phyloP scores from a whole-genome alignment of 495 filamentous ascomycete species.

The Venustampulla echinocandica region DNA sequence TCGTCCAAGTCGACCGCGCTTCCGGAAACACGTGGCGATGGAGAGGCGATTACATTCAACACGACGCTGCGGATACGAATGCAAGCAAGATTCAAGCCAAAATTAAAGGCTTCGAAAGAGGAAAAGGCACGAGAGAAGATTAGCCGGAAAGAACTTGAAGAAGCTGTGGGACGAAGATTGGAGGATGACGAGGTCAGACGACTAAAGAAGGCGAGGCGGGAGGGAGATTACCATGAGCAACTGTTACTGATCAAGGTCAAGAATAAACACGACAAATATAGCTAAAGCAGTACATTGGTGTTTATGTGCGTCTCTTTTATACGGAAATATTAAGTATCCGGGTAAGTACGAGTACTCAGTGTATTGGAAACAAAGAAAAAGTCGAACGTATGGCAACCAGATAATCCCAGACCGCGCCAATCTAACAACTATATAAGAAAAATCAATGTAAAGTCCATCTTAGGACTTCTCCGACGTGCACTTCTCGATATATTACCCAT shows the following conservation, averaged over 20 bases:
- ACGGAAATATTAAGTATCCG: too few species aligned
- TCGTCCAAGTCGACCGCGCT: constrained; percentile 32
- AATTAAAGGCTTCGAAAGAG: constrained; percentile 65
- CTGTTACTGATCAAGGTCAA: constrained; percentile 86
- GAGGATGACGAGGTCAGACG: constrained; percentile 78
- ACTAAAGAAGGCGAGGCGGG: constrained; percentile 73
- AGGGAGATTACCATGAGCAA: constrained; percentile 86
- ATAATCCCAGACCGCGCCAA: too few species aligned
- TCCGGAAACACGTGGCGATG: constrained; percentile 73
- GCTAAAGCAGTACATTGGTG: constrained; percentile 19
- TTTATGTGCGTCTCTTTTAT: too few species aligned
- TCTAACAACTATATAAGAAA: too few species aligned
- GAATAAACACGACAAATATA: constrained; percentile 91
- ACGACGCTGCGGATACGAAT: constrained; percentile 80
- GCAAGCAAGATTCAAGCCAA: constrained; percentile 90
- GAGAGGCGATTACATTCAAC: constrained; percentile 56
- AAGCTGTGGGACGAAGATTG: constrained; percentile 62
- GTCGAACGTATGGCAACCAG: too few species aligned
- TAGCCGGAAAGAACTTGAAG: constrained; percentile 79
- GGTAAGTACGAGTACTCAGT: too few species aligned
- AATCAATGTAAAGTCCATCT: too few species aligned
- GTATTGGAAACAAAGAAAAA: too few species aligned
- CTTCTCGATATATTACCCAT: too few species aligned
- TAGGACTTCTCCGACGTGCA: too few species aligned
- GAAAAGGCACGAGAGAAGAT: constrained; percentile 78